phyloP scores from a whole-genome alignment of 1,139 yeast genomes.

The Scheffersomyces insectosa region DNA sequence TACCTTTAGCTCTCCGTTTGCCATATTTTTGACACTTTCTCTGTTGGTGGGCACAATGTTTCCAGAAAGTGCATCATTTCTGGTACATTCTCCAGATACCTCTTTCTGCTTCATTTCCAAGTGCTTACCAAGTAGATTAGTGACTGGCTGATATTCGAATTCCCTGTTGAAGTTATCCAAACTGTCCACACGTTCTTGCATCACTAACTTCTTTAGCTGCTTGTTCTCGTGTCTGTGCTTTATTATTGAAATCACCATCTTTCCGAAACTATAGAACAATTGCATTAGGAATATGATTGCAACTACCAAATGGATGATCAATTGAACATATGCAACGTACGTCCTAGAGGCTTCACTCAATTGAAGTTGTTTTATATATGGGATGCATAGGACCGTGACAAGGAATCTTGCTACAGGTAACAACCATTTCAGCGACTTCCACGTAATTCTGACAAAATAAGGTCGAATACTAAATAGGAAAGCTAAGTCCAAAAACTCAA shows the following conservation, averaged over 20 bases:
- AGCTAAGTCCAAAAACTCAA: constrained; percentile 35
- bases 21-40: background rate
- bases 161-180: constrained; percentile 27
- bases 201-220: constrained; percentile 4
- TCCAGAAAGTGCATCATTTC: background rate
- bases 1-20: background rate
- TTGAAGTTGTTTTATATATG: constrained; percentile 34
- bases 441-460: constrained; percentile 36
- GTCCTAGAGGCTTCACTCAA: constrained; percentile 37
- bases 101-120: background rate
- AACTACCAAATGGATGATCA: constrained; percentile 39
- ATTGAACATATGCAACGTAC: constrained; percentile 42
- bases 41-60: background rate
- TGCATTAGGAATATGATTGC: constrained; percentile 37
- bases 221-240: constrained; percentile 9
- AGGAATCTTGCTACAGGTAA: constrained; percentile 39
- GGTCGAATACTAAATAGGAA: constrained; percentile 39
- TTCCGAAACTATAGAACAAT: constrained; percentile 30
- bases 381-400: constrained; percentile 42
- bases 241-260: constrained; percentile 27
- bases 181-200: constrained; percentile 10
- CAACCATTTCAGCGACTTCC: constrained; percentile 40
- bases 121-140: background rate
- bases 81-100: background rate
- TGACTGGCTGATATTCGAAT: constrained; percentile 37